Conservation (phyloP, 2,329 filamentous ascomycete species). For the Trematosphaeria pertusa region DNA sequence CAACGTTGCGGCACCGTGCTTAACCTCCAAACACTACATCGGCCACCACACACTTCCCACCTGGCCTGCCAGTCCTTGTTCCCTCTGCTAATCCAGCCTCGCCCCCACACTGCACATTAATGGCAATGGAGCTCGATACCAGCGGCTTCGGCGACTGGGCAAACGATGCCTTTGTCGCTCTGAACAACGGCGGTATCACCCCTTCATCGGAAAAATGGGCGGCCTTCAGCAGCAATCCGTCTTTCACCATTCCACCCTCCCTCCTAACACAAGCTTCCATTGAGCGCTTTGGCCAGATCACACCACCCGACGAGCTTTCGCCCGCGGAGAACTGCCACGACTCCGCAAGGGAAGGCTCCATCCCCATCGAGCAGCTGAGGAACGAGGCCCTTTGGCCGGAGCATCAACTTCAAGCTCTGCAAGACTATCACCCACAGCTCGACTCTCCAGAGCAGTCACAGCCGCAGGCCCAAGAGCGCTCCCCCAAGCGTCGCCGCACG, state of each 20-base stretch:
- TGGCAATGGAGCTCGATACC: no score
- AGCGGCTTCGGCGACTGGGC: slow-evolving; percentile 35
- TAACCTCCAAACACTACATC: no score
- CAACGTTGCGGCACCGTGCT: no score
- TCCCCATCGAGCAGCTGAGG: slow-evolving; percentile 36
- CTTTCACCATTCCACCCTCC: slow-evolving; percentile 38
- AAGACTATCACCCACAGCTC: slow-evolving; percentile 11
- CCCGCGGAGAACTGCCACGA: slow-evolving; percentile 24
- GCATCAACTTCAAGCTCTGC: slow-evolving; percentile 11
- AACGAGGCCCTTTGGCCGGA: slow-evolving; percentile 37
- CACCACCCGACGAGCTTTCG: slow-evolving; percentile 45
- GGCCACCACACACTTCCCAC: no score
- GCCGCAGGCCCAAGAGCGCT: slow-evolving; percentile 15
- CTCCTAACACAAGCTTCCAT: slow-evolving; percentile 35
- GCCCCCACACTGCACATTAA: no score
- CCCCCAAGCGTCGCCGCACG: slow-evolving; percentile 38
- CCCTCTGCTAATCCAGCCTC: no score
- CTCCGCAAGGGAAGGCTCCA: slow-evolving; percentile 26
- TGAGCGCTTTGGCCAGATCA: slow-evolving; percentile 45
- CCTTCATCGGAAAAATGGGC: slow-evolving; percentile 32
- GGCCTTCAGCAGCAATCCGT: slow-evolving; percentile 16
- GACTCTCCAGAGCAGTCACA: slow-evolving; percentile 4
- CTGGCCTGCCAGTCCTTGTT: no score
- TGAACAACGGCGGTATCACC: slow-evolving; percentile 22
- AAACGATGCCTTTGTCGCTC: slow-evolving; percentile 33